phyloP scores from a whole-genome alignment of 148 eudicot species.

The Chenopodium formosanum region DNA sequence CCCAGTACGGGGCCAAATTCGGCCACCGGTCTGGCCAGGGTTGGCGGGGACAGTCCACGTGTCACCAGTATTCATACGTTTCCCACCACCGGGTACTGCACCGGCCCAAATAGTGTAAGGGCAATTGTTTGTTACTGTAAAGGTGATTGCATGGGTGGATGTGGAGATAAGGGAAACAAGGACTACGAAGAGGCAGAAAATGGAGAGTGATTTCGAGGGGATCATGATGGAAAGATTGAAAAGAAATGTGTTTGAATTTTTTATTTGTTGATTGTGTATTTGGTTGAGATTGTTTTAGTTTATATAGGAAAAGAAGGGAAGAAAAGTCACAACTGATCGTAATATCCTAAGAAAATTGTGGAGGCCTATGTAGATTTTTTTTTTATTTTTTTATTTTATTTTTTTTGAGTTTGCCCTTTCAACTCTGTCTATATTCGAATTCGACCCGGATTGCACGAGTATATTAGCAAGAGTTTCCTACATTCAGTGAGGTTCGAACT shows the following conservation, averaged over 20 bases:
- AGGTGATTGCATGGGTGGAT: slow-evolving; percentile 20
- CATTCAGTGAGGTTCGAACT: too few relatives aligned
- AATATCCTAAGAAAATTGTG: too few relatives aligned
- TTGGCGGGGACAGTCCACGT: slow-evolving; percentile 19
- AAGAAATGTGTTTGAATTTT: not conserved
- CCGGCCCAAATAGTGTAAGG: slow-evolving; percentile 31
- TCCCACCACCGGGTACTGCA: slow-evolving; percentile 28
- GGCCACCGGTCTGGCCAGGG: slow-evolving; percentile 20
- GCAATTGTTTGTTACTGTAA: slow-evolving; percentile 25
- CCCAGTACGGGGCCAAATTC: slow-evolving; percentile 29
- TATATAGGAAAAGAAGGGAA: not conserved
- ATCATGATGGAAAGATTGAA: not conserved
- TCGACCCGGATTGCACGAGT: too few relatives aligned
- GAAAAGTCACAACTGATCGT: too few relatives aligned
- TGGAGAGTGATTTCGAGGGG: not conserved
- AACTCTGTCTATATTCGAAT: too few relatives aligned
- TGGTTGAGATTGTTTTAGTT: not conserved
- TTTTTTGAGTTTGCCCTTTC: too few relatives aligned
- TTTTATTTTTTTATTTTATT: too few relatives aligned
- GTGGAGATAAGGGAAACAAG: slow-evolving; percentile 16
- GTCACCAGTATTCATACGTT: slow-evolving; percentile 17
- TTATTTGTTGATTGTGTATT: not conserved
- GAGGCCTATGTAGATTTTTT: too few relatives aligned
- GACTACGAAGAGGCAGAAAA: not conserved
- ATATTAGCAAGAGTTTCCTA: too few relatives aligned